Evolutionary conservation across 2,329 filamentous ascomycete genomes (phyloP).

Genomic region (Cladosporium halotolerans): DNA sequence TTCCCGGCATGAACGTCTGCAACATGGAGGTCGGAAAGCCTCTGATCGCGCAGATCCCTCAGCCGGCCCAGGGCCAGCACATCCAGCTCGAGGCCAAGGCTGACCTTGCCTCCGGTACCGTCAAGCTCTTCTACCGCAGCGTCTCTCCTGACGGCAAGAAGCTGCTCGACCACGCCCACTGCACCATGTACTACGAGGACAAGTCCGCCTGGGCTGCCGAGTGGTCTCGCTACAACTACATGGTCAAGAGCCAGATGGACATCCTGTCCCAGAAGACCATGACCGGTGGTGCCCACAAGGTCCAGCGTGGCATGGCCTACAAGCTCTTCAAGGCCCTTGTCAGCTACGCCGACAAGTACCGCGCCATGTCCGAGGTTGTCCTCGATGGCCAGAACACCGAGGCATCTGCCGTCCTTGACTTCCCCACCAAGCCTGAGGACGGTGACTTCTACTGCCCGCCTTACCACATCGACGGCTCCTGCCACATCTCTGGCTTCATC

Average conservation of each 20-base stretch:
- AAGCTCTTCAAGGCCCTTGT: slow-evolving; percentile 60
- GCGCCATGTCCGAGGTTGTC: slow-evolving; percentile 54
- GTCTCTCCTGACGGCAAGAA: slow-evolving; percentile 54
- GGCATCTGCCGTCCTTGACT: slow-evolving; percentile 49
- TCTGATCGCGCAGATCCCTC: slow-evolving; percentile 52
- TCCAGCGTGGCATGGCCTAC: slow-evolving; percentile 71
- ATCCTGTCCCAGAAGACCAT: slow-evolving; percentile 62
- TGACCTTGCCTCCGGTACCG: slow-evolving; percentile 49
- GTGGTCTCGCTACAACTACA: slow-evolving; percentile 59
- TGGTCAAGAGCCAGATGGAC: slow-evolving; percentile 51
- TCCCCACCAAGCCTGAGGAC: slow-evolving; percentile 48
- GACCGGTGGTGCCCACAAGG: slow-evolving; percentile 62
- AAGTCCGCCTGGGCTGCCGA: slow-evolving; percentile 56
- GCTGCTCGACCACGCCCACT: slow-evolving; percentile 56
- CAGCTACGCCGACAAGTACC: slow-evolving; percentile 51
- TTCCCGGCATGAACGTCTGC: slow-evolving; percentile 57
- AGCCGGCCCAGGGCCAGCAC: slow-evolving; percentile 49
- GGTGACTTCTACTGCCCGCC: slow-evolving; percentile 54
- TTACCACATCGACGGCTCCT: slow-evolving; percentile 54
- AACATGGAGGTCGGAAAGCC: slow-evolving; percentile 65
- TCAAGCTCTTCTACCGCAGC: slow-evolving; percentile 51
- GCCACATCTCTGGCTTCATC: slow-evolving; percentile 54
- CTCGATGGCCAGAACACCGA: slow-evolving; percentile 51
- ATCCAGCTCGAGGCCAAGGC: slow-evolving; percentile 56
- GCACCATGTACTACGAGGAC: slow-evolving; percentile 57